These are phyloP conservation scores for Serendipita sp. DNA, from an alignment of 768 basidiomycete genomes.

Conservation along the genomic window DNA sequence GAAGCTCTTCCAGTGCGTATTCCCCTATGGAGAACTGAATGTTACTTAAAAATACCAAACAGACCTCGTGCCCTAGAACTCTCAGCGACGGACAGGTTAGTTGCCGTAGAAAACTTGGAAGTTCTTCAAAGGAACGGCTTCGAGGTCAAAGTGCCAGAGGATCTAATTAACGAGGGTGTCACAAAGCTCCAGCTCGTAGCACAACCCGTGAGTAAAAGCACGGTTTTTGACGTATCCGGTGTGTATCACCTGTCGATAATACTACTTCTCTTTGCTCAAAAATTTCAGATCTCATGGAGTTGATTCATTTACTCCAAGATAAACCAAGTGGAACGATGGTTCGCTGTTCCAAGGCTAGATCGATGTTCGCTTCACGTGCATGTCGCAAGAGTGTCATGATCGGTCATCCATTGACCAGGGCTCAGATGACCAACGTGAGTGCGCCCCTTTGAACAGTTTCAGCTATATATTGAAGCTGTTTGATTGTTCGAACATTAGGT, in stretches of 20 bases:
- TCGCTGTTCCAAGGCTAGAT: conserved; percentile 78
- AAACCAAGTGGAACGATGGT: conserved; percentile 67
- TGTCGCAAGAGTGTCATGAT: conserved; percentile 96
- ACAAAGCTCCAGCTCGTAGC: conserved; percentile 51
- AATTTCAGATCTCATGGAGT: conserved; percentile 74
- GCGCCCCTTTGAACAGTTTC: not conserved
- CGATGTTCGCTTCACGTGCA: conserved; percentile 94
- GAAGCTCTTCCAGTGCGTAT: conserved; percentile 55
- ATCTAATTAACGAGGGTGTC: conserved; percentile 20
- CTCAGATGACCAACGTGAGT: conserved; percentile 50
- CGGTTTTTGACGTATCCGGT: conserved; percentile 83
- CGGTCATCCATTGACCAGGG: conserved; percentile 60
- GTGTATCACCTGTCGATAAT: conserved; percentile 7
- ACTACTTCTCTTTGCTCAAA: not conserved
- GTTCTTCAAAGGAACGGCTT: conserved; percentile 78
- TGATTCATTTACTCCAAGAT: conserved; percentile 73
- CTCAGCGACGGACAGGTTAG: conserved; percentile 76
- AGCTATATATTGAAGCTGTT: not conserved
- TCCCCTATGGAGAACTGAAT: not conserved
- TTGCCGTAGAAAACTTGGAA: conserved; percentile 77
- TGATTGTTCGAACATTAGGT: conserved; percentile 27
- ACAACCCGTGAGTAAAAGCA: conserved; percentile 83
- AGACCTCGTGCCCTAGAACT: conserved; percentile 69
- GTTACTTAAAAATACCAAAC: not conserved
- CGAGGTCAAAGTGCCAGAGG: conserved; percentile 49